Conservation (phyloP, 2,329 filamentous ascomycete genomes). For the Pseudogymnoascus sp. region DNA sequence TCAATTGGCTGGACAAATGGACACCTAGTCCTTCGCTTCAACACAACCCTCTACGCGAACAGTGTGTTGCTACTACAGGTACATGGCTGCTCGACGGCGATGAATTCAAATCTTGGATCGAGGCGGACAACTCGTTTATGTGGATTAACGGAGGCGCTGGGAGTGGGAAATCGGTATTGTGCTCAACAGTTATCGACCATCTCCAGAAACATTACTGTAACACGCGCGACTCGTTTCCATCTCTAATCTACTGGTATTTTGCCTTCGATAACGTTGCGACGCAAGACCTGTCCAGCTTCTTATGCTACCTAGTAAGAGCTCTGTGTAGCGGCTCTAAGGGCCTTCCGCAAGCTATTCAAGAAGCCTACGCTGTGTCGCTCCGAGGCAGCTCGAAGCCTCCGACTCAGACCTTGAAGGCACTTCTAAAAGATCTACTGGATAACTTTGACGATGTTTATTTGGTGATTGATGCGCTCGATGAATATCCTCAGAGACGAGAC, state of each 20-base stretch:
- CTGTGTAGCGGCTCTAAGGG: constrained; percentile 13
- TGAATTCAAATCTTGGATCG: constrained; percentile 9
- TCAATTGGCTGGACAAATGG: background rate
- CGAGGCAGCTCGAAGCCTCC: constrained; percentile 12
- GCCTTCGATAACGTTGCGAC: constrained; percentile 11
- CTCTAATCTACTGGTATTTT: constrained; percentile 15
- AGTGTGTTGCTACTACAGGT: constrained; percentile 13
- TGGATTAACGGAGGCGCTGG: constrained; percentile 16
- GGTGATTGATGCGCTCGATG: constrained; percentile 17
- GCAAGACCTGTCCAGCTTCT: constrained; percentile 10
- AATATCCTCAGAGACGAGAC: constrained; percentile 13
- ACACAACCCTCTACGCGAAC: constrained; percentile 13
- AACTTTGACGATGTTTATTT: constrained; percentile 13
- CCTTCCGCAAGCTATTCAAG: background rate
- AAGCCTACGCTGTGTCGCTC: constrained; percentile 6
- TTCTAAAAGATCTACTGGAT: constrained; percentile 9
- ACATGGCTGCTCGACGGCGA: constrained; percentile 14
- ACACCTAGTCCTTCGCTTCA: constrained; percentile 14
- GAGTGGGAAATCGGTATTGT: constrained; percentile 13
- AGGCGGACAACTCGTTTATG: constrained; percentile 9
- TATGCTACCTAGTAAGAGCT: constrained; percentile 12
- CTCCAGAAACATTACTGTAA: constrained; percentile 7
- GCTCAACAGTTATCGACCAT: constrained; percentile 14
- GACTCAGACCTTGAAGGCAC: background rate
- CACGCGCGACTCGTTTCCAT: background rate